phyloP scores from a whole-genome alignment of 176 grass and related monocot genomes.

The Bothriochloa decipiens region DNA sequence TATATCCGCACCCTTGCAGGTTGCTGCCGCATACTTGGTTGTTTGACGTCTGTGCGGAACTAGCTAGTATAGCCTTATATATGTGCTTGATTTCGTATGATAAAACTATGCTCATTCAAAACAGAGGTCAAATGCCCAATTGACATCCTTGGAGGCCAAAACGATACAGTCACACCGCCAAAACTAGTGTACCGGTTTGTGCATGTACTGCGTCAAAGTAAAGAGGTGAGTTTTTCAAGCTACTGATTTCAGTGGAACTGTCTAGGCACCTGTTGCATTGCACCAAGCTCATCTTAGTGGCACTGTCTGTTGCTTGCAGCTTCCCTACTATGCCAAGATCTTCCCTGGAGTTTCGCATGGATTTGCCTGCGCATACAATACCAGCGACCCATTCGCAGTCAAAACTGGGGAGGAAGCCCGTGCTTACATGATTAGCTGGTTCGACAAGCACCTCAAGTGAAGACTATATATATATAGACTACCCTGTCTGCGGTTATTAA shows the following conservation, averaged over 20 bases:
- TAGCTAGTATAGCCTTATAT: too few species aligned
- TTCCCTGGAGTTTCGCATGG: constrained; percentile 25
- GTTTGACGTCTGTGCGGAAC: too few species aligned
- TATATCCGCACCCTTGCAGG: too few species aligned
- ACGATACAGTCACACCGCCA: constrained; percentile 7
- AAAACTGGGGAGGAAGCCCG: constrained; percentile 18
- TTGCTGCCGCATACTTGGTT: too few species aligned
- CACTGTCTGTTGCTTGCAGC: constrained; percentile 10
- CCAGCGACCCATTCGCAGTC: constrained; percentile 24
- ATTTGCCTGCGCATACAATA: constrained; percentile 41
- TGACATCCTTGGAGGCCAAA: constrained; percentile 39
- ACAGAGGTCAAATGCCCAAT: constrained; percentile 40
- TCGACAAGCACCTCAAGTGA: constrained; percentile 34
- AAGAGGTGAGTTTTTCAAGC: not conserved
- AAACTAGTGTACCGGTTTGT: not conserved
- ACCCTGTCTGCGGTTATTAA: not conserved
- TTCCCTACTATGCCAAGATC: constrained; percentile 40
- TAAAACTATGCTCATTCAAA: too few species aligned
- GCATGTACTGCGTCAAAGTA: not conserved
- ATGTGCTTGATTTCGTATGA: too few species aligned
- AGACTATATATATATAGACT: not conserved
- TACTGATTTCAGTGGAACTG: not conserved
- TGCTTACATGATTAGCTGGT: constrained; percentile 40
- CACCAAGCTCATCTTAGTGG: not conserved
- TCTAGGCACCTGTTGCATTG: not conserved